Evolutionary conservation across 2,329 filamentous ascomycete genomes (phyloP).

Genomic region (Onygena corvina): DNA sequence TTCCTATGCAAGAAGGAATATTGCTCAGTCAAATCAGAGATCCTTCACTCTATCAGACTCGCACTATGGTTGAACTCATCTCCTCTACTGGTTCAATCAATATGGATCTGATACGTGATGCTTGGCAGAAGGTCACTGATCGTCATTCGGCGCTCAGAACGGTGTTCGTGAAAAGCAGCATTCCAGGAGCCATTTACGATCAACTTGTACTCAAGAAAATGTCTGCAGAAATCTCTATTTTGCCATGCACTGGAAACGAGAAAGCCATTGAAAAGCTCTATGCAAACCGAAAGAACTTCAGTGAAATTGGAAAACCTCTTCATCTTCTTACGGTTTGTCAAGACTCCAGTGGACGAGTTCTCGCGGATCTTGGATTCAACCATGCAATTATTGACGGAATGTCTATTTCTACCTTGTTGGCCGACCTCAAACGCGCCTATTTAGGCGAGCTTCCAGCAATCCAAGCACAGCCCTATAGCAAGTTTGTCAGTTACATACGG

Average conservation of each 20-base stretch:
- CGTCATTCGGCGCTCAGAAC: slow-evolving; percentile 12
- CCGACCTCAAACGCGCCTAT: slow-evolving; percentile 31
- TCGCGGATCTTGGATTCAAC: slow-evolving; percentile 32
- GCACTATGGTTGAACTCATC: slow-evolving; percentile 8
- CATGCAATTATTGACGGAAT: slow-evolving; percentile 36
- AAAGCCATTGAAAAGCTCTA: not conserved
- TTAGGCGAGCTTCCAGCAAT: slow-evolving; percentile 22
- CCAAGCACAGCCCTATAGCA: slow-evolving; percentile 26
- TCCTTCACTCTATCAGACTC: slow-evolving; percentile 5
- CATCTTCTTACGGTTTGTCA: slow-evolving; percentile 29
- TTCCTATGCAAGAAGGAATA: slow-evolving; percentile 19
- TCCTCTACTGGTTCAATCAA: not conserved
- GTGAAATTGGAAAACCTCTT: slow-evolving; percentile 19
- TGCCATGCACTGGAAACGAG: not conserved
- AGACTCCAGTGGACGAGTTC: slow-evolving; percentile 21
- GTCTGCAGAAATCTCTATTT: not conserved
- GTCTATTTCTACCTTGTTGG: slow-evolving; percentile 32
- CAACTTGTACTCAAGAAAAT: slow-evolving; percentile 11
- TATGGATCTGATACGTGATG: slow-evolving; percentile 3
- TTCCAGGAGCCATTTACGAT: slow-evolving; percentile 13
- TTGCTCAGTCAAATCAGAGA: slow-evolving; percentile 11
- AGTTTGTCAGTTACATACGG: slow-evolving; percentile 26
- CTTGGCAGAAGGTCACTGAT: slow-evolving; percentile 11
- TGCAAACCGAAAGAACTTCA: not conserved
- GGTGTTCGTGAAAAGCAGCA: slow-evolving; percentile 22